These are phyloP conservation scores for Talaromyces sp. DNA, from an alignment of 2,329 filamentous ascomycete genomes.

Conservation along the genomic window DNA sequence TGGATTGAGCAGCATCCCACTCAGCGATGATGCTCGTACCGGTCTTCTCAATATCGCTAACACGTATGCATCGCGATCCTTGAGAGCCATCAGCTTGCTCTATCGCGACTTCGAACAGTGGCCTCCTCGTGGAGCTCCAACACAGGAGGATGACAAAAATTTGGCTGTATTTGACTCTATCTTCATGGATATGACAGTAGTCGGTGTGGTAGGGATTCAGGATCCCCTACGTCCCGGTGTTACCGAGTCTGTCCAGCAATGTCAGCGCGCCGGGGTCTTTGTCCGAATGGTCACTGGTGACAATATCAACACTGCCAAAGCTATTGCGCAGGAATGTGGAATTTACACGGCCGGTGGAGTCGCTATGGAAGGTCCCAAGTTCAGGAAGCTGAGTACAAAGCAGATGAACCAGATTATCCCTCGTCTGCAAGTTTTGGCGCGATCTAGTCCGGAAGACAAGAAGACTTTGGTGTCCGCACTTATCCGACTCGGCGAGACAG, in stretches of 20 bases:
- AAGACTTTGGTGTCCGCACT: conserved; percentile 68
- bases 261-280: conserved; percentile 71
- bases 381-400: conserved; percentile 66
- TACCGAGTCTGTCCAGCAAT: conserved; percentile 67
- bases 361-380: conserved; percentile 74
- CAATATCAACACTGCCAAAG: conserved; percentile 73
- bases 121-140: conserved; percentile 66
- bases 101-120: conserved; percentile 82
- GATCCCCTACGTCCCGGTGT: conserved; percentile 75
- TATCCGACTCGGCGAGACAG: conserved; percentile 70
- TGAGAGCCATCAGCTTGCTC: conserved; percentile 79
- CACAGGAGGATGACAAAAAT: conserved; percentile 56
- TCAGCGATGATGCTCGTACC: conserved; percentile 58
- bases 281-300: conserved; percentile 86
- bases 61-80: conserved; percentile 72
- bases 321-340: conserved; percentile 75
- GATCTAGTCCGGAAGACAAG: conserved; percentile 75
- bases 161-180: conserved; percentile 65
- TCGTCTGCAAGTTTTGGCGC: conserved; percentile 65
- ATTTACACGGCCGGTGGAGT: conserved; percentile 66
- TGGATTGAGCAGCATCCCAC: conserved; percentile 50
- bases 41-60: conserved; percentile 67
- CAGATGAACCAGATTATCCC: conserved; percentile 68
- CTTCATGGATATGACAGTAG: conserved; percentile 64
- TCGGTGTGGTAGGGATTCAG: conserved; percentile 74